These are phyloP conservation scores for Diospyros lotus DNA, from an alignment of 148 eudicot genomes.

Conservation along the genomic window DNA sequence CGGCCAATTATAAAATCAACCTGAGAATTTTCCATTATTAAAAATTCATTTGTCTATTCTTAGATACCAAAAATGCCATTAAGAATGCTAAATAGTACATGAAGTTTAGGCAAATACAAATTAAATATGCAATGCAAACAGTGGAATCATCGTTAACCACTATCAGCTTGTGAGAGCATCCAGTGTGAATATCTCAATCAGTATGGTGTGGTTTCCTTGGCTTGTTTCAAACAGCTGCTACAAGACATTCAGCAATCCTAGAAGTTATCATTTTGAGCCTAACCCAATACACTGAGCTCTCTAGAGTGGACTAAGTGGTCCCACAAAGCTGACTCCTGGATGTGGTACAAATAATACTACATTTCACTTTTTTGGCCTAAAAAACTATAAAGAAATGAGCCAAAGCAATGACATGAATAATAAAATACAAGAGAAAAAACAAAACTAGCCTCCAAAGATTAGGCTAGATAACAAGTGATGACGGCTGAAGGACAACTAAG, in stretches of 20 bases:
- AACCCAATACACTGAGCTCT: no score
- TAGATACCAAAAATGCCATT: not conserved
- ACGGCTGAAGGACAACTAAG: not conserved
- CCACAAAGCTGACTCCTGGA: no score
- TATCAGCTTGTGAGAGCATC: no score
- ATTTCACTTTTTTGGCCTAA: not conserved
- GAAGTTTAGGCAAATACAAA: not conserved
- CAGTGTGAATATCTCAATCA: no score
- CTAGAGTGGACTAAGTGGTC: no score
- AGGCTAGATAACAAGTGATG: not conserved
- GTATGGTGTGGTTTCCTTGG: no score
- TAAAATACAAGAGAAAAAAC: not conserved
- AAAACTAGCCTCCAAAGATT: not conserved
- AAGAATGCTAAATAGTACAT: not conserved
- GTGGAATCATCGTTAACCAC: not conserved
- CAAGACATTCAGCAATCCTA: no score
- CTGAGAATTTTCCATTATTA: conserved; percentile 25
- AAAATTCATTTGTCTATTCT: conserved; percentile 2
- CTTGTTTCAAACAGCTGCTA: no score
- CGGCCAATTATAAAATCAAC: conserved; percentile 85
- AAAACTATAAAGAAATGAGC: not conserved
- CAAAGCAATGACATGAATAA: not conserved
- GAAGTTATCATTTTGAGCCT: no score
- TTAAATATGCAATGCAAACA: not conserved
- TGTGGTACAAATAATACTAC: not conserved